Evolutionary conservation across 352 stramenopile genomes (phyloP), one percentile per base, ranked within the genome.

Genomic region (Thalassiosira sp.): DNA sequence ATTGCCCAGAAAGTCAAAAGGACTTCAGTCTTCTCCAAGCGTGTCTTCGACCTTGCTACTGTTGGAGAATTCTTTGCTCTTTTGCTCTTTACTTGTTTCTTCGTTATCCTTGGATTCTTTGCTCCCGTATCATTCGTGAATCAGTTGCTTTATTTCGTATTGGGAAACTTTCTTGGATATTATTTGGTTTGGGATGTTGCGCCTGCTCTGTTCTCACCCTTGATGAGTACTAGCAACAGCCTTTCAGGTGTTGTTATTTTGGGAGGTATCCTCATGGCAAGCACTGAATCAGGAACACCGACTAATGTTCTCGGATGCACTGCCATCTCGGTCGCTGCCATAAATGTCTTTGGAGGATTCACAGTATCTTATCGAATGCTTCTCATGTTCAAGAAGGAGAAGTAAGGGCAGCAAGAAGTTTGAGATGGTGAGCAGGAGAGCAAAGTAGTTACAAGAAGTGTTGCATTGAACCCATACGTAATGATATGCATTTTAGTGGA

Each of bases 291-390:
- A 24, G 73, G 73, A 13, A 70, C 62, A 0, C 33, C 78, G 0
- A 62, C 81, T 6, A 82, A 81, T 48, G 58, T 82, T 18, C 48
- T 89, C 3, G 81, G 77, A 45, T 85, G 77, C 54, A 70, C 51
- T 61, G 64, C 81, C 15, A 86, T 78, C n/a, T 31, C 62, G 13
- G 66, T 89, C 10, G 74, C 77, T 5, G 68, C 78, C 1, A 82
- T 89, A 27, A 89, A 89, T 53, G 78, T 89, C 0, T 84, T 86
- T 75, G 81, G 81, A 54, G 81, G 81, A 15, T 89, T 89, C 59
- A 62, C 78, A n/a, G 75, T 89, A 0, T 81, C 69, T 15, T 86
- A 85, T 48, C 56, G 78, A 42, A 89, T 89, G 81, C 70, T 89
- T 13, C 57, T 84, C 45, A 86, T 89, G 81, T 89, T 89, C 65